phyloP scores from a whole-genome alignment of 2,329 filamentous ascomycete genomes.

The Cryphonectria radicalis region DNA sequence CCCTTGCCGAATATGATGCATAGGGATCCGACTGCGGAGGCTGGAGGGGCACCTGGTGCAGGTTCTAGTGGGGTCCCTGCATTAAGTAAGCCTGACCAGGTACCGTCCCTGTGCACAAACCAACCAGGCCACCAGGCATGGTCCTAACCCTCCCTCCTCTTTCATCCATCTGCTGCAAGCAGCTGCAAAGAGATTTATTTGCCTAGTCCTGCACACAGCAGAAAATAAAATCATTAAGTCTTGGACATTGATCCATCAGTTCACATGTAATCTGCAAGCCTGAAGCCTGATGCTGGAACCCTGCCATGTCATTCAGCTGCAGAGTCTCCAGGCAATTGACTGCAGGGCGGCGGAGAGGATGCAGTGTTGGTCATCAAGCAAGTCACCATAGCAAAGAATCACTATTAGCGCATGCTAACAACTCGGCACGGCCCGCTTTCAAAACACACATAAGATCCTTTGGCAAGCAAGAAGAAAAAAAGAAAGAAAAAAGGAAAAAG shows the following conservation, averaged over 20 bases:
- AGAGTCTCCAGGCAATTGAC: not conserved
- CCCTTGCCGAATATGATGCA: constrained; percentile 23
- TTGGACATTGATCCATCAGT: not conserved
- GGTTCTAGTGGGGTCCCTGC: not conserved
- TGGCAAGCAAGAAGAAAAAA: no score
- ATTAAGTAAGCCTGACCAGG: not conserved
- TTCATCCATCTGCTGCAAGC: not conserved
- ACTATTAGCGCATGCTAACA: not conserved
- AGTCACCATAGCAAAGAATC: not conserved
- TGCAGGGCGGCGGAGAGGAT: not conserved
- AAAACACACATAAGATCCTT: not conserved
- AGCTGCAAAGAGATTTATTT: not conserved
- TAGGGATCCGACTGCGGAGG: constrained; percentile 25
- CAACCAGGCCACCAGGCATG: not conserved
- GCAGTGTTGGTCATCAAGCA: not conserved
- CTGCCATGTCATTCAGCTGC: not conserved
- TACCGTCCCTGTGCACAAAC: not conserved
- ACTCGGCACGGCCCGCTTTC: constrained; percentile 1
- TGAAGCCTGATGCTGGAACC: not conserved
- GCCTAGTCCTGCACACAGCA: not conserved
- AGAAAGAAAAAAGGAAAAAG: no score
- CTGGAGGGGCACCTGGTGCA: not conserved
- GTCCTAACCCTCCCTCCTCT: no score
- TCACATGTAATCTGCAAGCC: not conserved
- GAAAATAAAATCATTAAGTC: not conserved